Conservation (phyloP, 306 rosid species). For the Luffa acutangula region DNA sequence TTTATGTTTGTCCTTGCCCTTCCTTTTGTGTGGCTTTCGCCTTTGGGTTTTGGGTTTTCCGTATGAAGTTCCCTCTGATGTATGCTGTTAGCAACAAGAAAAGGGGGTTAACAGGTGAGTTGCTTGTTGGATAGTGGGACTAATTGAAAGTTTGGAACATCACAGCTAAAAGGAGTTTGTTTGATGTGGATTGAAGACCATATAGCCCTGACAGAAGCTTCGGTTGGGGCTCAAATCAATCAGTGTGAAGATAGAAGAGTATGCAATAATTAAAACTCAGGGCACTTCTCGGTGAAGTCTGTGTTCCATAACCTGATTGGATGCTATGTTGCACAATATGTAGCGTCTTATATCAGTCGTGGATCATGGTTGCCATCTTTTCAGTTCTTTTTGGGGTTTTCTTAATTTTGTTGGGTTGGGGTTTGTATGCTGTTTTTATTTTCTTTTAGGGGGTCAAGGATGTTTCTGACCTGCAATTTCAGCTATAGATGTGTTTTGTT, state of each 20-base stretch:
- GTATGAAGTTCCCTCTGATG: background rate
- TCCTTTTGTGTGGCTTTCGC: background rate
- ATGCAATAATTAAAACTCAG: background rate
- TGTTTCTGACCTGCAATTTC: background rate
- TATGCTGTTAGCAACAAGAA: background rate
- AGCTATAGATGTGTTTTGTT: background rate
- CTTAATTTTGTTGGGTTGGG: no score
- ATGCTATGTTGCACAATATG: background rate
- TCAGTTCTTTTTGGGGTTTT: background rate
- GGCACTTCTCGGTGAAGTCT: background rate
- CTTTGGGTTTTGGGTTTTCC: background rate
- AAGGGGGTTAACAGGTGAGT: background rate
- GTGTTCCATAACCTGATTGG: no score
- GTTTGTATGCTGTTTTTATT: background rate
- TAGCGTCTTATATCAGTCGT: background rate
- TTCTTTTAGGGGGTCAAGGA: no score
- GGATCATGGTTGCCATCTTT: background rate
- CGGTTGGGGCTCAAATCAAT: background rate
- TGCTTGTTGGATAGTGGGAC: background rate
- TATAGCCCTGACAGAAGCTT: background rate
- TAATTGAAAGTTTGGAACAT: background rate
- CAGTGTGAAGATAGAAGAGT: background rate
- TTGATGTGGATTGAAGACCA: background rate
- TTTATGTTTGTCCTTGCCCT: background rate
- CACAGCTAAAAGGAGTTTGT: background rate